Base-by-base conservation (phyloP, 2,329 filamentous ascomycete genomes). In the Grosmannia huntii region DNA sequence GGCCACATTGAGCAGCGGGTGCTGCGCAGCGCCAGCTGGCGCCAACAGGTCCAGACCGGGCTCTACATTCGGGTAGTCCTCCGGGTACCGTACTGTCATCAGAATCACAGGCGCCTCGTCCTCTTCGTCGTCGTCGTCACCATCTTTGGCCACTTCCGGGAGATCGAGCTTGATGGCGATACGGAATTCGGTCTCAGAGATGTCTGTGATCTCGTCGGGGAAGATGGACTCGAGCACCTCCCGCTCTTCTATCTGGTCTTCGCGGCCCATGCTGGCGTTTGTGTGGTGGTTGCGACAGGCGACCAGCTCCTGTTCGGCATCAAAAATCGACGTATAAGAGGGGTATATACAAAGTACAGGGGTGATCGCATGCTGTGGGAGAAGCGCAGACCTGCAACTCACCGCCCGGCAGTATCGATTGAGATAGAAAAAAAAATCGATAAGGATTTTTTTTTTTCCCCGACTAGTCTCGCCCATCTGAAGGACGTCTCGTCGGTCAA, bases 161-260 rank as follows among this genome's bases (percentile, higher is more conserved):
- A 90, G 79, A 64, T 99, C 94, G 59, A 99, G 81, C n/a, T 80
- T 76, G 68, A 97, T 86, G 57, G 84, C 83, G 76, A 99, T 85
- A 68, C 88, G 86, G 75, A 88, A 97, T 70, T 95, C 87, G 59
- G 83, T 89, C 57, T 96, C 90, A 65, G 89, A 94, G 67, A 96
- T 84, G 70, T 96, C 94, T 94, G 86, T 92, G 65, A 99, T 96
- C 75, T 99, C 94, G 61, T 99, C 92, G 1, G 94, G 90, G 66
- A 97, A 99, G 68, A 99, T 99, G 61, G 92, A 96, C 69, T 95
- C 90, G 69, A 99, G 89, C 66, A 99, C 92, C 73, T 99, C 94
- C 62, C 91, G 86, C 80, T 99, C 94, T 75, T 99, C 94, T 64
- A 85, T 75, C 72, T 99, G 94, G 61, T 99, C 94, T 78, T 97